Evolutionary conservation across 2,329 filamentous ascomycete genomes (phyloP).

Genomic region (Xylaria sp.): DNA sequence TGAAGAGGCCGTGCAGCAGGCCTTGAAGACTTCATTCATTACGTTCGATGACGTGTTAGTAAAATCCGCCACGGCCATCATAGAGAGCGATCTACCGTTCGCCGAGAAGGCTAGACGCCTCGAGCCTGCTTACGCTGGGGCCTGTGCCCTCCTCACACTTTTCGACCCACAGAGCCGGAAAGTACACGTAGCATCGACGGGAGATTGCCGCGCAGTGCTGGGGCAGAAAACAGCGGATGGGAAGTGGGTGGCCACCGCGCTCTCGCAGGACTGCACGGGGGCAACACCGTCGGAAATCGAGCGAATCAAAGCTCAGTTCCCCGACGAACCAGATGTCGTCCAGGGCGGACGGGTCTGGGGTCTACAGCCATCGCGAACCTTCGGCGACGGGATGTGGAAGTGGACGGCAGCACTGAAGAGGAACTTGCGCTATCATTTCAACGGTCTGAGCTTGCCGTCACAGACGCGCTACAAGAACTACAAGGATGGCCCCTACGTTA

Average conservation of each 20-base stretch:
- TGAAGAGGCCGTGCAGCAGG: constrained; percentile 48
- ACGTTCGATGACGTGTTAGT: constrained; percentile 52
- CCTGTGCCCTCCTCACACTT: constrained; percentile 60
- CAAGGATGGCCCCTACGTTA: constrained; percentile 73
- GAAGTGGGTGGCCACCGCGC: constrained; percentile 62
- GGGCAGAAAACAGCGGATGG: constrained; percentile 54
- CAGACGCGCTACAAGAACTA: constrained; percentile 56
- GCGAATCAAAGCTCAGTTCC: constrained; percentile 68
- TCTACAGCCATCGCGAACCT: constrained; percentile 70
- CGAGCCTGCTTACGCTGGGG: constrained; percentile 48
- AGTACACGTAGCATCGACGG: constrained; percentile 72
- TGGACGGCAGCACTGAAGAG: constrained; percentile 65
- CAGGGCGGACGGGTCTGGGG: constrained; percentile 71
- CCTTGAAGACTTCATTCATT: constrained; percentile 54
- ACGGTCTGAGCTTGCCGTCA: constrained; percentile 54
- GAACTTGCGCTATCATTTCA: constrained; percentile 59
- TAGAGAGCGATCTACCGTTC: constrained; percentile 48
- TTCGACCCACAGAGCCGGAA: constrained; percentile 66
- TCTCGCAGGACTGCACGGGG: constrained; percentile 75
- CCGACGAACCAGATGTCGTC: constrained; percentile 69
- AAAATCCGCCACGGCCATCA: constrained; percentile 43
- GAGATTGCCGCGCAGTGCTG: constrained; percentile 61
- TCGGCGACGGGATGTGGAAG: constrained; percentile 77
- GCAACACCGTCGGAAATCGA: constrained; percentile 68
- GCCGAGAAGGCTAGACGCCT: constrained; percentile 48